These are phyloP conservation scores for Pythium rhizo-oryzae DNA, from an alignment of 352 stramenopile genomes.

Conservation along the genomic window DNA sequence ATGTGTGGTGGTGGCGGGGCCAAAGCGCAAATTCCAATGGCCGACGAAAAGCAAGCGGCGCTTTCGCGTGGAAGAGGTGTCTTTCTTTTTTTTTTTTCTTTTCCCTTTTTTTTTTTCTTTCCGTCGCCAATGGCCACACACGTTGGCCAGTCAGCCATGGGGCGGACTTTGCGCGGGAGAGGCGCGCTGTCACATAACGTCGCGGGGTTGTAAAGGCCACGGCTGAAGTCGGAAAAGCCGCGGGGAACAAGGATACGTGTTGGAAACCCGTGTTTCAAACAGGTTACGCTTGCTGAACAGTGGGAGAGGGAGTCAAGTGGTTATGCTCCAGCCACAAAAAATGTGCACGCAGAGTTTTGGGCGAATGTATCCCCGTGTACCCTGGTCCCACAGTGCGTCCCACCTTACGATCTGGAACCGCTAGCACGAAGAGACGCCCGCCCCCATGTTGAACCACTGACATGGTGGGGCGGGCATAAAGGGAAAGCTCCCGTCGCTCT, in stretches of 20 bases:
- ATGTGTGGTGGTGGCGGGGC: too few relatives aligned
- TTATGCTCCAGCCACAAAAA: too few relatives aligned
- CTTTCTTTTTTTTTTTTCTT: conserved; percentile 13
- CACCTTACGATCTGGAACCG: conserved; percentile 6
- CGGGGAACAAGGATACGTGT: not conserved
- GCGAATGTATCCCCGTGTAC: too few relatives aligned
- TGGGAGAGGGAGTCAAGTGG: conserved; percentile 8
- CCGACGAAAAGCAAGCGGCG: too few relatives aligned
- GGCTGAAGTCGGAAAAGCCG: not conserved
- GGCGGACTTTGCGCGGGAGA: not conserved
- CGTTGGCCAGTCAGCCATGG: conserved; percentile 2
- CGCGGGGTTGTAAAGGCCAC: not conserved
- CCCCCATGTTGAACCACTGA: conserved; percentile 13
- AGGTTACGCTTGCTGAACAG: not conserved
- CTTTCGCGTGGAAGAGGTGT: too few relatives aligned
- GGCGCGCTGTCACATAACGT: conserved; percentile 13
- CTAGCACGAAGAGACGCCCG: conserved; percentile 15
- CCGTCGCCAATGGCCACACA: not conserved
- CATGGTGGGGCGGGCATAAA: too few relatives aligned
- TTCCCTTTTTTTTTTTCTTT: conserved; percentile 2
- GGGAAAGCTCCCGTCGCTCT: not conserved
- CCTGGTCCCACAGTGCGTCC: not conserved
- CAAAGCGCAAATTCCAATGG: too few relatives aligned
- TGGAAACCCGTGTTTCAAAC: conserved; percentile 4
- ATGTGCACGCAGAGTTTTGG: too few relatives aligned